Evolutionary conservation across 352 stramenopile genomes (phyloP), one percentile per base, ranked within the genome.

Genomic region (Saprolegnia parasitica): DNA sequence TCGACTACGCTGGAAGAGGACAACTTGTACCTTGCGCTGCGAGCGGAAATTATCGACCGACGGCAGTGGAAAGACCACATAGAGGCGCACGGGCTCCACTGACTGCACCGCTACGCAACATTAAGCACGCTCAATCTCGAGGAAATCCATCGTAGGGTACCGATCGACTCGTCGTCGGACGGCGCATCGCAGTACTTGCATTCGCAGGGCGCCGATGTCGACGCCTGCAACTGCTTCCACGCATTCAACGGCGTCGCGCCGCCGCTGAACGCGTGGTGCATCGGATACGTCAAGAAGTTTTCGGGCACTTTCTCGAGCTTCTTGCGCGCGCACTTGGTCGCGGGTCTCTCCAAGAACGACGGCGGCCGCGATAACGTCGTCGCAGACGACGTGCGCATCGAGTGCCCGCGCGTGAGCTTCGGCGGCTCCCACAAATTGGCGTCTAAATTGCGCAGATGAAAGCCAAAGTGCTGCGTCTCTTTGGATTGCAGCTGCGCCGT

Each of bases 391-490:
- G 61, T 26, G 5, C 40, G 61, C 39, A 67, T 46, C 24, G 61
- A 67, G 11, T 23, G 42, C 1, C 21, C 15, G 23, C 61, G 61
- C 18, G 40, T 32, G 16, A 9, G 39, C 18, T 50, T 23, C 11
- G 6, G 32, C n/a, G 42, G 61, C 24, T 67, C 85, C 84, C 84
- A 92, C 26, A 92, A 86, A 57, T 88, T 89, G 1, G 81, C 84
- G 61, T 92, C 84, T 29, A 92, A 74, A 62, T 89, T 89, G 4
- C 84, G 76, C 21, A 92, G 54, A 67, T 90, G 87, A 54, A 92
- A 80, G 60, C 82, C 80, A 62, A 88, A 90, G 62, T 92, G 80
- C 39, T 81, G 74, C 23, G 58, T 11, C 11, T 60, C 52, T 18
- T 42, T 60, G 3, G 52, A 15, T 4, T 42, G 52, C 24, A 18